Evolutionary conservation across 2,329 filamentous ascomycete genomes (phyloP).

Genomic region (Pseudofabraea citricarpa): DNA sequence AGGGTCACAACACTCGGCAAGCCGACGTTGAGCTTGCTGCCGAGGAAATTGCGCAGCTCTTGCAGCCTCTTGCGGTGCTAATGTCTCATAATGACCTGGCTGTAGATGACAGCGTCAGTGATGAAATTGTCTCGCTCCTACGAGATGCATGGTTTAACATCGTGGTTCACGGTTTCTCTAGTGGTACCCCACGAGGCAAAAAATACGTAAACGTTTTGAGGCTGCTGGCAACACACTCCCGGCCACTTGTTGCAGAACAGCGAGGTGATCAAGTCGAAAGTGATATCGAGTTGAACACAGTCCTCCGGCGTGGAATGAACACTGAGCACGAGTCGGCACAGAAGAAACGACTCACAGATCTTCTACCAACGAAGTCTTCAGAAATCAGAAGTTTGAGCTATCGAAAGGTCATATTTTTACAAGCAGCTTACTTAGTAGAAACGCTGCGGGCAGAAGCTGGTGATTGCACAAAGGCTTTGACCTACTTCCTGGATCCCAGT

Average conservation of each 20-base stretch:
- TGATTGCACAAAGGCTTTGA: slow-evolving; percentile 83
- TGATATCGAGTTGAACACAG: slow-evolving; percentile 93
- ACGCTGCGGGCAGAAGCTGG: slow-evolving; percentile 80
- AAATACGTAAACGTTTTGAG: slow-evolving; percentile 73
- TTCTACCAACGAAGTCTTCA: slow-evolving; percentile 70
- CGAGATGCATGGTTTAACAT: slow-evolving; percentile 99
- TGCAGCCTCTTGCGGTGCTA: slow-evolving; percentile 82
- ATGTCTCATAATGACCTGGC: slow-evolving; percentile 62
- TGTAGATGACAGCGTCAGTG: slow-evolving; percentile 44
- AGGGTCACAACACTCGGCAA: slow-evolving; percentile 67
- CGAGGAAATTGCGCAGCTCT: slow-evolving; percentile 79
- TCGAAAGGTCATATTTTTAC: slow-evolving; percentile 85
- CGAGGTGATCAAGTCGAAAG: slow-evolving; percentile 88
- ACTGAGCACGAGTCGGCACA: slow-evolving; percentile 73
- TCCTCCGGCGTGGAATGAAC: slow-evolving; percentile 80
- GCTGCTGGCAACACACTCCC: slow-evolving; percentile 80
- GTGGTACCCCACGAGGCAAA: slow-evolving; percentile 67
- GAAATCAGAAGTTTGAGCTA: slow-evolving; percentile 84
- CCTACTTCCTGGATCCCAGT: slow-evolving; percentile 93
- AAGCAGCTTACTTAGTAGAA: slow-evolving; percentile 85
- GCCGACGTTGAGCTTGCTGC: slow-evolving; percentile 79
- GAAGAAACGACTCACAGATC: slow-evolving; percentile 69
- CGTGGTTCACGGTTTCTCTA: slow-evolving; percentile 84
- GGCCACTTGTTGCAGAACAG: slow-evolving; percentile 82
- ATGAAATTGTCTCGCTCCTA: slow-evolving; percentile 68